Base-by-base conservation (phyloP, 2,329 filamentous ascomycete species). In the Pyricularia sp. region DNA sequence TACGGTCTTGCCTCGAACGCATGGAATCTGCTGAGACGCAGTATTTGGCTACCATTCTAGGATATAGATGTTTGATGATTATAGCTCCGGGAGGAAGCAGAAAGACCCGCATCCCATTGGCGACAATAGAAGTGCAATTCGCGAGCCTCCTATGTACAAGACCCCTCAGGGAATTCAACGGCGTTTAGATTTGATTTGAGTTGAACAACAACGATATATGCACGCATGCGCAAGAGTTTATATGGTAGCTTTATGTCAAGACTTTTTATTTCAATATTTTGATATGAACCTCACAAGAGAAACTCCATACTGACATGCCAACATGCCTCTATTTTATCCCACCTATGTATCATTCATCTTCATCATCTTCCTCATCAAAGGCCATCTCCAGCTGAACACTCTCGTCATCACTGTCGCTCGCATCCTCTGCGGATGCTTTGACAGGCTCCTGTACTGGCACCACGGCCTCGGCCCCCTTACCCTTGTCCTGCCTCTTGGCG, bases 351-450 rank as follows among this genome's bases (percentile, higher is more conserved):
- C 58, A 61, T 25, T 59, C 36, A 76, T 78, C 75, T 1, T 79
- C 79, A 0, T 82, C 81, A 0, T 82, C 80, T 11, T 83, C 81
- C 20, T 84, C 83, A 11, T 88, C 85, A 11, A 88, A 75, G 64
- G 86, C 85, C 84, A 87, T 87, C 68, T 87, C 85, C 69, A 88
- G 77, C 76, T 87, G 84, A 14, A 87, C 82, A 70, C 85, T 87
- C 68, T 82, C 84, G 69, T 64, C 58, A 64, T 86, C 84, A 33
- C 75, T 77, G 23, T 82, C 81, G 36, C 81, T 80, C 17, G 81
- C 81, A 25, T 82, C 81, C n/a, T 81, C 81, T 0, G 78, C 81
- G 4, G 78, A 79, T 0, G 64, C 69, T 12, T 36, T 64, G 1
- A 66, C 5, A 9, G 76, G 77, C 0, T 73, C 75, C 3, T 28